A percentile compares a stretch with the other conserved stretches of the same genome.
These are phyloP conservation scores for Daedaleopsis nitida DNA, from an alignment of 768 basidiomycete species.

Conservation along the genomic window DNA sequence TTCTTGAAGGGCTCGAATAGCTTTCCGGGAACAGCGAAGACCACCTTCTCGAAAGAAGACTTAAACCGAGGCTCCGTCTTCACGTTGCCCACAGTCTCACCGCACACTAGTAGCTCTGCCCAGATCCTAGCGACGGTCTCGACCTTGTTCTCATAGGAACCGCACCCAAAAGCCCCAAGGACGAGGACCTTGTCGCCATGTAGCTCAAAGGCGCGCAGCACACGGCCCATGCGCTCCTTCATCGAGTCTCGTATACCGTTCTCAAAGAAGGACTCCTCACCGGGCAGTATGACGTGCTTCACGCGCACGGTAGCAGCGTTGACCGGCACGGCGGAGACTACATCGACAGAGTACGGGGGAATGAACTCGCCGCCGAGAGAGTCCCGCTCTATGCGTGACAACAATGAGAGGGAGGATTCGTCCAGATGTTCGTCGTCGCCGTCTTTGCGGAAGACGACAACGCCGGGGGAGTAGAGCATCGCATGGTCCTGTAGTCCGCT, in stretches of 20 bases:
- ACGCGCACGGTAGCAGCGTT: slow-evolving; percentile 44
- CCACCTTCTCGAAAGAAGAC: slow-evolving; percentile 42
- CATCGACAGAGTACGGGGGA: slow-evolving; percentile 40
- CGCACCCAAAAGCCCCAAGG: slow-evolving; percentile 49
- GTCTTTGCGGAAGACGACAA: slow-evolving; percentile 45
- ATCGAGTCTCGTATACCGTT: slow-evolving; percentile 43
- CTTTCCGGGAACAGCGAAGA: slow-evolving; percentile 46
- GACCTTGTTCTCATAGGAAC: slow-evolving; percentile 42
- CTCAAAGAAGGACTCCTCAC: slow-evolving; percentile 37
- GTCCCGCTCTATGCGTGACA: slow-evolving; percentile 10
- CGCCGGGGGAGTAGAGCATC: slow-evolving; percentile 48
- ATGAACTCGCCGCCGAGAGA: slow-evolving; percentile 33
- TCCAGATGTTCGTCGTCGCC: slow-evolving; percentile 17
- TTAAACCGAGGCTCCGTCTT: slow-evolving; percentile 37
- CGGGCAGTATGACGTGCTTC: slow-evolving; percentile 38
- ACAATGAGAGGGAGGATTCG: slow-evolving; percentile 10
- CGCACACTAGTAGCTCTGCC: slow-evolving; percentile 47
- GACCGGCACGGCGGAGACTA: slow-evolving; percentile 45
- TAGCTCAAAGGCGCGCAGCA: slow-evolving; percentile 44
- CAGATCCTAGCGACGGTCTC: slow-evolving; percentile 45
- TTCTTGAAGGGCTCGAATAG: slow-evolving; percentile 38
- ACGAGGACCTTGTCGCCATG: slow-evolving; percentile 41
- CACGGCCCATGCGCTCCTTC: slow-evolving; percentile 52
- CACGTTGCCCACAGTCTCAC: slow-evolving; percentile 23
- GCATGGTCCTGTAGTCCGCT: slow-evolving; percentile 48